Conservation (phyloP, 345 rosid species). For the Eucalyptus fibrosa region DNA sequence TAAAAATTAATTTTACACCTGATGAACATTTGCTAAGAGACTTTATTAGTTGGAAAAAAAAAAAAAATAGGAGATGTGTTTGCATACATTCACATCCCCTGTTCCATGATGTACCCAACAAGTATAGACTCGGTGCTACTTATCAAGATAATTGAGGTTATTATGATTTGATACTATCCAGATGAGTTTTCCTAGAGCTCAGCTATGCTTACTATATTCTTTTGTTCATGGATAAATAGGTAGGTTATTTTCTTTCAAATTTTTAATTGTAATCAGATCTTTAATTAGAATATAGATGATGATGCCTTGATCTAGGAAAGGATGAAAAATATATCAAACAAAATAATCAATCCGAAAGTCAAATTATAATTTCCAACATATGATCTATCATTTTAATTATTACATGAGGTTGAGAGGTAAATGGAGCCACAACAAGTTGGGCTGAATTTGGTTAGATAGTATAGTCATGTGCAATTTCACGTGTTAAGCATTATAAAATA, state of each 20-base stretch:
- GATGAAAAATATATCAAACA: too few relatives aligned
- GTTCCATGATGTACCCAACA: background rate
- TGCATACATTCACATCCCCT: fast-evolving
- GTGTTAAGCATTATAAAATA: background rate
- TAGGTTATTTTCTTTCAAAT: background rate
- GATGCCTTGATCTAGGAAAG: too few relatives aligned
- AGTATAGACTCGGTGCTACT: background rate
- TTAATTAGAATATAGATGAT: background rate
- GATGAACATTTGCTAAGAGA: too few relatives aligned
- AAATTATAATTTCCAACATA: background rate
- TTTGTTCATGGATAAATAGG: background rate
- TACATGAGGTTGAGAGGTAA: background rate
- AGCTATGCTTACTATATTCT: too few relatives aligned
- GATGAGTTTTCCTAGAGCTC: too few relatives aligned
- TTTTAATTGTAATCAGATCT: too few relatives aligned
- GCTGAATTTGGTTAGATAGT: background rate
- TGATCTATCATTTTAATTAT: background rate
- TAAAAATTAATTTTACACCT: too few relatives aligned
- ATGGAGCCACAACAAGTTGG: background rate
- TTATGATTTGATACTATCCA: background rate
- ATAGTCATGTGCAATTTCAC: background rate
- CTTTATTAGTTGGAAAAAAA: too few relatives aligned
- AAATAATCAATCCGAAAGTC: background rate
- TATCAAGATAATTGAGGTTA: background rate
- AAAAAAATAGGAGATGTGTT: background rate